Conservation (phyloP, 148 eudicot genomes). For the Amaranthus cruentus region DNA sequence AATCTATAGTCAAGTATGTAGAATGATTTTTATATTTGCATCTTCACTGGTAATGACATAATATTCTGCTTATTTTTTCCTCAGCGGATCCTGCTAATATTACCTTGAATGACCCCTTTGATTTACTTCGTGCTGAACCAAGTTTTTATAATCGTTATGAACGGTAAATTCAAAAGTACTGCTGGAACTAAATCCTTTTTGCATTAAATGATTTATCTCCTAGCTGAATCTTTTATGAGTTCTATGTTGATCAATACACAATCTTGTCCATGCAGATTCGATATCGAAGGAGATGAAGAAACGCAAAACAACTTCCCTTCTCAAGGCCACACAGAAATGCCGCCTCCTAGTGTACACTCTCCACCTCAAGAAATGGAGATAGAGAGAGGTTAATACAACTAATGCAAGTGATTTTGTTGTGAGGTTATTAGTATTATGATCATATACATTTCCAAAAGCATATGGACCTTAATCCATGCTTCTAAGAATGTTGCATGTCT, state of each 20-base stretch:
- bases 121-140: slow-evolving; percentile 46
- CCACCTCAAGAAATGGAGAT: slow-evolving; percentile 54
- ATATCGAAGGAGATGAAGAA: slow-evolving; percentile 73
- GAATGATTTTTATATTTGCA: not conserved
- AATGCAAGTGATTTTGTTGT: not conserved
- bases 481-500: not conserved
- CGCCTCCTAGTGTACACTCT: slow-evolving; percentile 46
- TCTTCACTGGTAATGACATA: not conserved
- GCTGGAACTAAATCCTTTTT: not conserved
- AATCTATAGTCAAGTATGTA: not conserved
- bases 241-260: slow-evolving; percentile 4
- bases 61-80: slow-evolving; percentile 19
- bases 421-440: not conserved
- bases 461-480: not conserved
- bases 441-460: not conserved
- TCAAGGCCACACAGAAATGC: slow-evolving; percentile 44
- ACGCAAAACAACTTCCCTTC: slow-evolving; percentile 43
- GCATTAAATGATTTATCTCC: not conserved
- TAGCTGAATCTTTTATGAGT: not conserved
- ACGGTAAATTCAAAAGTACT: slow-evolving; percentile 40
- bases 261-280: slow-evolving; percentile 57
- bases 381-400: slow-evolving; percentile 39
- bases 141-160: slow-evolving; percentile 56
- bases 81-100: slow-evolving; percentile 74
- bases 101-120: slow-evolving; percentile 63